Conservation (phyloP, 106 monocot genomes). For the Posidonia australis region DNA sequence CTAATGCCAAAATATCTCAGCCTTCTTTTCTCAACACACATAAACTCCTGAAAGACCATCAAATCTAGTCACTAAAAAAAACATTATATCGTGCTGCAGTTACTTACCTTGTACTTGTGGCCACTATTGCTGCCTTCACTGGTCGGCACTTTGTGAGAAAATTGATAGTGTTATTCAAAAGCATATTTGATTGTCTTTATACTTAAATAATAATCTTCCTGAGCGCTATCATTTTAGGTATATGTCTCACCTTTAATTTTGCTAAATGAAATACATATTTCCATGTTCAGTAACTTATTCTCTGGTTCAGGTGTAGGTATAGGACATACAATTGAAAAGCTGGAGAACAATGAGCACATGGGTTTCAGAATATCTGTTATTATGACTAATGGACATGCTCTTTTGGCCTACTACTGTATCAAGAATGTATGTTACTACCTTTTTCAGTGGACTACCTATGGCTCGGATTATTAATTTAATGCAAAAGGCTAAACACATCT, state of each 20-base stretch:
- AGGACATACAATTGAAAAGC: slow-evolving; percentile 42
- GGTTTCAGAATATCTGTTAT: slow-evolving; percentile 58
- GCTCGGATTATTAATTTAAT: too few relatives aligned
- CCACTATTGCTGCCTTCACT: slow-evolving; percentile 59
- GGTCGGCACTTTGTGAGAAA: slow-evolving; percentile 44
- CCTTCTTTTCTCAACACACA: neutral
- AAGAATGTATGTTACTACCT: too few relatives aligned
- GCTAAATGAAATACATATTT: neutral
- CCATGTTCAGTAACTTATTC: neutral
- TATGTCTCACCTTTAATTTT: too few relatives aligned
- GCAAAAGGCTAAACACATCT: too few relatives aligned
- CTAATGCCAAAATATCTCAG: neutral
- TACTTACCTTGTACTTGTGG: slow-evolving; percentile 39
- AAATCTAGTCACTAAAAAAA: neutral
- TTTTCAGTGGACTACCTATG: too few relatives aligned
- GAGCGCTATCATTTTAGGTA: slow-evolving; percentile 55
- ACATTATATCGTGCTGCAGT: slow-evolving; percentile 19
- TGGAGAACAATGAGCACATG: slow-evolving; percentile 47
- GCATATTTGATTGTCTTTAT: slow-evolving; percentile 52
- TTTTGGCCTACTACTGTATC: too few relatives aligned
- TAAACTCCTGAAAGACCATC: too few relatives aligned
- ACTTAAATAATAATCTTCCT: slow-evolving; percentile 41
- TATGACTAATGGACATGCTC: too few relatives aligned
- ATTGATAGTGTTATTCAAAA: slow-evolving; percentile 35
- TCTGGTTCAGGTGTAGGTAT: slow-evolving; percentile 46